Percentiles rank a stretch among this genome's conserved stretches.
These are phyloP conservation scores for Diutina catenulata DNA, from an alignment of 1,139 yeast genomes.

Conservation along the genomic window DNA sequence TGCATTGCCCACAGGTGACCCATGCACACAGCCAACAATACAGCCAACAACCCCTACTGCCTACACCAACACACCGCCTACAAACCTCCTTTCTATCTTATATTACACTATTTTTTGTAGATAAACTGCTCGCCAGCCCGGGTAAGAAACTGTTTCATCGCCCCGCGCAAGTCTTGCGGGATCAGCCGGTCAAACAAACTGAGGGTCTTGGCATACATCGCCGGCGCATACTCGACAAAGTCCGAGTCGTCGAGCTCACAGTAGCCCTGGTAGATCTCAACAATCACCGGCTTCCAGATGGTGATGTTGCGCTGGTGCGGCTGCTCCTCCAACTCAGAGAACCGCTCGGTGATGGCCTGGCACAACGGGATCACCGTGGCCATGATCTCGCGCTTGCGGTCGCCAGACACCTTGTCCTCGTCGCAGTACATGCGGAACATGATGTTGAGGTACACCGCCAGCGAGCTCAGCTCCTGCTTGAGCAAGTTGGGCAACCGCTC, in stretches of 20 bases:
- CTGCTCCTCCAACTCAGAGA: conserved; percentile 58
- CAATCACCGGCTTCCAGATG: conserved; percentile 88
- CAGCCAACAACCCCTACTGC: too few relatives aligned
- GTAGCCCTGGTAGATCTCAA: conserved; percentile 75
- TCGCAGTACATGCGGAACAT: conserved; percentile 75
- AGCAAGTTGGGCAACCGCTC: conserved; percentile 85
- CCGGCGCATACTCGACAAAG: conserved; percentile 51
- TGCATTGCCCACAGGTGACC: too few relatives aligned
- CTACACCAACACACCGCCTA: too few relatives aligned
- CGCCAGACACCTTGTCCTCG: conserved; percentile 32
- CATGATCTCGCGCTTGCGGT: conserved; percentile 31
- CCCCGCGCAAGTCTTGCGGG: conserved; percentile 56
- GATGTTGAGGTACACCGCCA: conserved; percentile 76
- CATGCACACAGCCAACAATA: too few relatives aligned
- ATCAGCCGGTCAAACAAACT: conserved; percentile 58
- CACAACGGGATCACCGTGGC: conserved; percentile 59
- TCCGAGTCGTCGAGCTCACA: conserved; percentile 68
- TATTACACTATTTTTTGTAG: too few relatives aligned
- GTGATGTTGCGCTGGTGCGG: conserved; percentile 70
- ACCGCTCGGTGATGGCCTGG: conserved; percentile 56
- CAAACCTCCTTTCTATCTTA: too few relatives aligned
- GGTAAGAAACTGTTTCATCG: conserved; percentile 52
- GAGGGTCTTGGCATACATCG: conserved; percentile 57
- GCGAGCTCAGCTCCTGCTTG: conserved; percentile 84
- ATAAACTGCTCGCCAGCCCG: conserved; percentile 61